Evolutionary conservation across 176 grass and related monocot species (phyloP).

Genomic region (Eleusine coracana): DNA sequence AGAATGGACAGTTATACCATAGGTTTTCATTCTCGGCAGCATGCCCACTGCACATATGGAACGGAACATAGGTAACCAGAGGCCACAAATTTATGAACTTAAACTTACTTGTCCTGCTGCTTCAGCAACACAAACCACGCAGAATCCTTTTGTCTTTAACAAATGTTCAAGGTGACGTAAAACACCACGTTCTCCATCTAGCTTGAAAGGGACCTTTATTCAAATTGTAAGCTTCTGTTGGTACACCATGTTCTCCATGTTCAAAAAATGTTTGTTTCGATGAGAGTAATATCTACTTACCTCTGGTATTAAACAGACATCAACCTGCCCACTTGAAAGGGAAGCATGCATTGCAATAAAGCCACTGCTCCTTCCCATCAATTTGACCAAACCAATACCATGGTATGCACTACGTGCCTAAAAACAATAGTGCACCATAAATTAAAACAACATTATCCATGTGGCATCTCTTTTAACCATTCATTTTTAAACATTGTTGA

Average conservation of each 20-base stretch:
- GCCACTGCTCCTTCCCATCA: constrained; percentile 93
- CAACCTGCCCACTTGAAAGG: constrained; percentile 93
- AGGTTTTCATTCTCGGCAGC: background rate
- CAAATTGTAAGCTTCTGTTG: constrained; percentile 26
- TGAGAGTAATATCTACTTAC: constrained; percentile 49
- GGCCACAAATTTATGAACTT: background rate
- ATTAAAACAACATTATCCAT: background rate
- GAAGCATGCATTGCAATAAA: constrained; percentile 99
- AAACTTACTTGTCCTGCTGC: constrained; percentile 87
- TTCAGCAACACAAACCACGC: constrained; percentile 89
- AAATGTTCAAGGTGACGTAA: constrained; percentile 78
- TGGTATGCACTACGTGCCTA: constrained; percentile 95
- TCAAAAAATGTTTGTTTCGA: background rate
- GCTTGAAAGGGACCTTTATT: constrained; percentile 71
- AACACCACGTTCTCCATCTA: constrained; percentile 85
- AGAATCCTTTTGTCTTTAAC: constrained; percentile 77
- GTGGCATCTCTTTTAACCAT: background rate
- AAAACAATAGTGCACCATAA: constrained; percentile 23
- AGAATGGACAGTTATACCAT: background rate
- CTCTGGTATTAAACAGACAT: constrained; percentile 92
- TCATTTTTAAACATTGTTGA: background rate
- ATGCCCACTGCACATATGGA: background rate
- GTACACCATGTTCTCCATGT: background rate
- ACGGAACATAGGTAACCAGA: background rate
- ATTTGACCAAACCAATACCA: constrained; percentile 93